phyloP scores from a whole-genome alignment of 495 filamentous ascomycete species.

The Hypoxylon lenormandii region DNA sequence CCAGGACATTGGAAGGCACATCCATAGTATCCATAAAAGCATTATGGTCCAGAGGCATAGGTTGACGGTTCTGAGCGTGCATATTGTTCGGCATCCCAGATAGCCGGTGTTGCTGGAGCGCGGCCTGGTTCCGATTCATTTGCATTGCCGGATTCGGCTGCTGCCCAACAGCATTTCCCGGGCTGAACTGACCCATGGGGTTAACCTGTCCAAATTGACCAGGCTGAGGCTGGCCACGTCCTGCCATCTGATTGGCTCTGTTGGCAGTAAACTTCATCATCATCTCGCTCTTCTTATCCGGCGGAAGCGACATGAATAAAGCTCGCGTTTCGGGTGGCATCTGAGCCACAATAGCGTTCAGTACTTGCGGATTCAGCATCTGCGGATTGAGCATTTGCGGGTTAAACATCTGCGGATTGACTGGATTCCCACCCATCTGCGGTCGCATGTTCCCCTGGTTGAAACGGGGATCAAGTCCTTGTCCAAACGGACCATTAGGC shows the following conservation, averaged over 20 bases:
- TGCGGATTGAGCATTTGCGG: conserved; percentile 49
- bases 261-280: conserved; percentile 52
- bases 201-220: conserved; percentile 53
- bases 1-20: conserved; percentile 46
- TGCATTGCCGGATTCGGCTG: conserved; percentile 41
- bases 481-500: conserved; percentile 52
- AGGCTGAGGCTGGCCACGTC: conserved; percentile 51
- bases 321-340: conserved; percentile 52
- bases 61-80: conserved; percentile 26
- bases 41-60: conserved; percentile 27
- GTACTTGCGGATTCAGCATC: conserved; percentile 47
- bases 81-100: conserved; percentile 46
- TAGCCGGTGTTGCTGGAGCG: conserved; percentile 54
- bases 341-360: conserved; percentile 52
- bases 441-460: conserved; percentile 55
- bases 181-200: conserved; percentile 47
- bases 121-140: conserved; percentile 56
- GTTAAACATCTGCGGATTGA: conserved; percentile 28
- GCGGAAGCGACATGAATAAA: conserved; percentile 49
- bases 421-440: conserved; percentile 43
- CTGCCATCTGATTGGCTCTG: conserved; percentile 38
- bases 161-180: conserved; percentile 45
- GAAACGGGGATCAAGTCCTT: conserved; percentile 58
- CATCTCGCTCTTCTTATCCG: conserved; percentile 58
- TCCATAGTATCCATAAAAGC: conserved; percentile 58